Conservation (phyloP, 768 basidiomycete species). For the Polyporus arcularius region DNA sequence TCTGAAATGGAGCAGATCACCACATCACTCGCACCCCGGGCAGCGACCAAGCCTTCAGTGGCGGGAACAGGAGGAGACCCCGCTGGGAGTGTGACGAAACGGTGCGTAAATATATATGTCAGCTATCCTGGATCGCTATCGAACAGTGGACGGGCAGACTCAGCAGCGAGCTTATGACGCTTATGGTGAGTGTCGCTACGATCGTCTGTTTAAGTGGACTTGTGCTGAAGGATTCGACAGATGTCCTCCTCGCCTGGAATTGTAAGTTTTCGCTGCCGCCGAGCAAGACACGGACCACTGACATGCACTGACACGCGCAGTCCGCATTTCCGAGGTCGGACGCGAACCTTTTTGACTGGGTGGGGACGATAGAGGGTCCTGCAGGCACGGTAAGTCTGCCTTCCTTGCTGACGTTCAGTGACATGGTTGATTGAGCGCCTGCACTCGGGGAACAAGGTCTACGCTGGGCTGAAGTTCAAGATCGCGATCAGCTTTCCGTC, state of each 20-base stretch:
- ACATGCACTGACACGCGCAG: slow-evolving; percentile 36
- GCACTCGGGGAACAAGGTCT: slow-evolving; percentile 48
- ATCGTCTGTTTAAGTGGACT: neutral
- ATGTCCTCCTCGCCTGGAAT: slow-evolving; percentile 91
- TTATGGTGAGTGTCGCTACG: slow-evolving; percentile 62
- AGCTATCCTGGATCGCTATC: slow-evolving; percentile 7
- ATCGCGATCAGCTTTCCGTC: slow-evolving; percentile 84
- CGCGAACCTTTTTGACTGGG: slow-evolving; percentile 87
- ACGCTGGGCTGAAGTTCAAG: slow-evolving; percentile 77
- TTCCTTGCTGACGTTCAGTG: slow-evolving; percentile 6
- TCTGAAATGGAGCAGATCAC: slow-evolving; percentile 72
- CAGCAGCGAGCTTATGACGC: slow-evolving; percentile 82
- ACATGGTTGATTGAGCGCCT: neutral
- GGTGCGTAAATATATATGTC: slow-evolving; percentile 42
- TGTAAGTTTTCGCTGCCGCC: slow-evolving; percentile 45
- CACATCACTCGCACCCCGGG: slow-evolving; percentile 61
- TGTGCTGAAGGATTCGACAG: slow-evolving; percentile 35
- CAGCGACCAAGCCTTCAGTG: slow-evolving; percentile 57
- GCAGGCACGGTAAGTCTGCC: slow-evolving; percentile 60
- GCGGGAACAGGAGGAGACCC: slow-evolving; percentile 54
- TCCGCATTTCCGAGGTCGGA: slow-evolving; percentile 90
- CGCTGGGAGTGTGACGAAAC: slow-evolving; percentile 82
- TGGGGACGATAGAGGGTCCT: slow-evolving; percentile 84
- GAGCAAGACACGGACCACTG: neutral
- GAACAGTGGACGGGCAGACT: slow-evolving; percentile 45